Evolutionary conservation across 169 alveolate genomes (phyloP).

Genomic region (Amoebophrya sp.): DNA sequence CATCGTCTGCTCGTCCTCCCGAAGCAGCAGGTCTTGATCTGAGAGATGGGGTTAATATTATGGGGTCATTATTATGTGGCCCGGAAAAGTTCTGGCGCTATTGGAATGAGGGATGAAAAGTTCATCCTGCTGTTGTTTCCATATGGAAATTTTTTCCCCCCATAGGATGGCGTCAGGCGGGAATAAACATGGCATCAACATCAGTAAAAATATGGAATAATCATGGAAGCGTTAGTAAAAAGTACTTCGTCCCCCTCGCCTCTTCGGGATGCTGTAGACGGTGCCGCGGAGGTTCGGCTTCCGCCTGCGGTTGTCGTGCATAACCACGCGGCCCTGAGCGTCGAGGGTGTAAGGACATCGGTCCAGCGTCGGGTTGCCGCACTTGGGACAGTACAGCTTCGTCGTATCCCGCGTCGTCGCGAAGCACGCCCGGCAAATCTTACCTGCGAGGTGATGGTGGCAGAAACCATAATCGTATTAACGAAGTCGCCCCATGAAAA

Average conservation of each 20-base stretch:
- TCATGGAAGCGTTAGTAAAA: too few species aligned
- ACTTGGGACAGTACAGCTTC: conserved; percentile 49
- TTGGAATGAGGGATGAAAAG: too few species aligned
- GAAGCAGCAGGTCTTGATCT: conserved; percentile 42
- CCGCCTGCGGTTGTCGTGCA: conserved; percentile 41
- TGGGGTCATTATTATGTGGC: not conserved
- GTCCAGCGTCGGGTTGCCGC: conserved; percentile 59
- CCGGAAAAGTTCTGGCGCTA: too few species aligned
- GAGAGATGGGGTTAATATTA: not conserved
- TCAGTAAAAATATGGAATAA: too few species aligned
- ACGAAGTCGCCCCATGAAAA: too few species aligned
- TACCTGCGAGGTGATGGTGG: not conserved
- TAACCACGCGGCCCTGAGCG: conserved; percentile 38
- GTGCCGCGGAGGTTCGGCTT: conserved; percentile 49
- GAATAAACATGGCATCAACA: too few species aligned
- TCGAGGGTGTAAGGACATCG: conserved; percentile 45
- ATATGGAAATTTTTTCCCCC: too few species aligned
- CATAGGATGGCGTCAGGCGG: too few species aligned
- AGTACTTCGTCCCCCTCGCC: conserved; percentile 41
- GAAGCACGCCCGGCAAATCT: conserved; percentile 50
- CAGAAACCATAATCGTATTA: not conserved
- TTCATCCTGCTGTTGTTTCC: too few species aligned
- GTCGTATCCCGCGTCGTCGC: conserved; percentile 37
- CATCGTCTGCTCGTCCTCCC: conserved; percentile 62
- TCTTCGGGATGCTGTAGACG: conserved; percentile 52